Conservation (phyloP, 2,329 filamentous ascomycete genomes). For the Fusarium bulbicola region DNA sequence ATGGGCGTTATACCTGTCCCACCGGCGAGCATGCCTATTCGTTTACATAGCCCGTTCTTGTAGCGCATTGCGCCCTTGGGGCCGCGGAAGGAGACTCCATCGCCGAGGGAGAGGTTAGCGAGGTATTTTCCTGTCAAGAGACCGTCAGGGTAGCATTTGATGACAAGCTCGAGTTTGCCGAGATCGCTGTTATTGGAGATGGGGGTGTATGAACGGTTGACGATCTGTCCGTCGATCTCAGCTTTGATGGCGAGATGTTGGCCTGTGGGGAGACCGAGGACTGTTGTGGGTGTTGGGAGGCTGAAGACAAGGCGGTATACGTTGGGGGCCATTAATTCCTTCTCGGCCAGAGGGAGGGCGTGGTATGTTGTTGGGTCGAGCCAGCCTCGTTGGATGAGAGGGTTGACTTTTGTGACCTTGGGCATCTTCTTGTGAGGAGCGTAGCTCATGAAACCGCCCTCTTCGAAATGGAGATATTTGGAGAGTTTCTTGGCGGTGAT, state of each 20-base stretch:
- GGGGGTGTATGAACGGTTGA: constrained; percentile 64
- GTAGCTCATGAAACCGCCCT: constrained; percentile 40
- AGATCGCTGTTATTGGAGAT: constrained; percentile 60
- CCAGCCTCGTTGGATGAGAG: constrained; percentile 51
- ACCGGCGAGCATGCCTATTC: constrained; percentile 65
- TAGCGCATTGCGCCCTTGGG: constrained; percentile 67
- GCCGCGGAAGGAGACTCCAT: constrained; percentile 61
- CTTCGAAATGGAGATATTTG: constrained; percentile 44
- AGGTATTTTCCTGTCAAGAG: constrained; percentile 61
- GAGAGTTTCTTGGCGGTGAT: constrained; percentile 44
- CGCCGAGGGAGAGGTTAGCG: constrained; percentile 55
- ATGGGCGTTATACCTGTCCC: constrained; percentile 49
- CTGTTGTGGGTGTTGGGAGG: constrained; percentile 54
- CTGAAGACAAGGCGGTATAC: constrained; percentile 59
- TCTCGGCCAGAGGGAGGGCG: constrained; percentile 54
- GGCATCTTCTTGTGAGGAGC: constrained; percentile 48
- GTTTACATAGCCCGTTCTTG: constrained; percentile 50
- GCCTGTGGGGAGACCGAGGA: constrained; percentile 64
- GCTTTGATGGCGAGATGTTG: constrained; percentile 65
- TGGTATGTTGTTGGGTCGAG: constrained; percentile 60
- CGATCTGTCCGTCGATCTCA: constrained; percentile 53
- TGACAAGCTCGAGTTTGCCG: constrained; percentile 60
- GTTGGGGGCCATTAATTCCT: constrained; percentile 52
- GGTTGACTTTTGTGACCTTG: constrained; percentile 45
- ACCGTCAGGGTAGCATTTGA: constrained; percentile 62